Conservation (phyloP, 345 rosid genomes). For the Eucalyptus dawsonii region DNA sequence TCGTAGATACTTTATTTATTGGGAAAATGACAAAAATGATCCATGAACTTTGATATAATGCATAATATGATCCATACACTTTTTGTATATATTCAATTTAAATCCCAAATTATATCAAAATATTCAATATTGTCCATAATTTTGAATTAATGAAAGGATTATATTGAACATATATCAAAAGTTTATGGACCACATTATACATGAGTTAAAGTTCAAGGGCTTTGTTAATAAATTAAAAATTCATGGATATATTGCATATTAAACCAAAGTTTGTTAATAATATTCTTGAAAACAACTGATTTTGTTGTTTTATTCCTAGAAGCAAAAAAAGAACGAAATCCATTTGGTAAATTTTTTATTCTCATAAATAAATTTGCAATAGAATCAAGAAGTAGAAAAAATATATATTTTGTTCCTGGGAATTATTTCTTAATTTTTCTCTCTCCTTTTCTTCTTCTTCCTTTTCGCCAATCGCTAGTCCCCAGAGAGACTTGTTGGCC, state of each 20-base stretch:
- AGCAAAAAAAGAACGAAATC: too few relatives aligned
- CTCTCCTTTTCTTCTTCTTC: too few relatives aligned
- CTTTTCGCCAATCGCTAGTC: accelerated
- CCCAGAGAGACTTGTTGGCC: accelerated
- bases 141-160: not conserved
- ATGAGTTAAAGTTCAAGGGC: too few relatives aligned
- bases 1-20: not conserved
- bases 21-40: not conserved
- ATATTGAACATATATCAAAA: too few relatives aligned
- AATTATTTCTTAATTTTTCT: too few relatives aligned
- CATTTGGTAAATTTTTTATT: too few relatives aligned
- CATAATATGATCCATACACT: accelerated
- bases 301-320: accelerated
- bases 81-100: not conserved
- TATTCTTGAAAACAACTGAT: too few relatives aligned
- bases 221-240: too few relatives aligned
- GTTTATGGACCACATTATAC: accelerated
- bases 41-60: accelerated
- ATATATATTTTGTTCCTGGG: accelerated
- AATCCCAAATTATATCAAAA: not conserved
- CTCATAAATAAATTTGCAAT: accelerated
- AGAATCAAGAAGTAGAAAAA: too few relatives aligned
- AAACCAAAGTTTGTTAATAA: accelerated
- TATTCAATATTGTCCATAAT: not conserved
- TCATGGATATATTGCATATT: not conserved